Conservation (phyloP, 1,139 yeast species). For the Barnettozyma hawaiiensis region DNA sequence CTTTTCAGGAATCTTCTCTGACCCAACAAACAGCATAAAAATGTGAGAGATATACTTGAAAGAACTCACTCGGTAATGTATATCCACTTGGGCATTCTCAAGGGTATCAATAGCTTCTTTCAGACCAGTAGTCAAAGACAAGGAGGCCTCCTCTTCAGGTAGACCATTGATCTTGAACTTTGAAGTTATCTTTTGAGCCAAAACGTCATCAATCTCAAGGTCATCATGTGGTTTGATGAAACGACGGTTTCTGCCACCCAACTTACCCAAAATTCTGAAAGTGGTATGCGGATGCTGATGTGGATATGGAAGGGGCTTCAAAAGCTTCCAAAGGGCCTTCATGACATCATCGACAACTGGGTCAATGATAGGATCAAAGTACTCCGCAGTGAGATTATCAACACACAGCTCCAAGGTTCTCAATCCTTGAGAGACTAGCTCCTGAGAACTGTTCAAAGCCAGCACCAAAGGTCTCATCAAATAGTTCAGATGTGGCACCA, state of each 20-base stretch:
- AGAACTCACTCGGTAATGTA: conserved; percentile 71
- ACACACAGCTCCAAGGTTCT: conserved; percentile 95
- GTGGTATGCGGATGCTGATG: conserved; percentile 93
- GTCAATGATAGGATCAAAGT: conserved; percentile 93
- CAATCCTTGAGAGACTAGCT: conserved; percentile 87
- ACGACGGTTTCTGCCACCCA: conserved; percentile 92
- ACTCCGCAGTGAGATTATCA: conserved; percentile 92
- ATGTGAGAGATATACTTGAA: conserved; percentile 65
- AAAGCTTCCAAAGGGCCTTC: conserved; percentile 87
- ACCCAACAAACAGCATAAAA: conserved; percentile 63
- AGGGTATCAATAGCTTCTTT: conserved; percentile 61
- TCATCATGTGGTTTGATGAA: conserved; percentile 72
- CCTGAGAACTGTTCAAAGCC: conserved; percentile 88
- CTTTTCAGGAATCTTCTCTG: conserved; percentile 55
- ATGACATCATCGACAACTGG: conserved; percentile 92
- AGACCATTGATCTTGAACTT: conserved; percentile 68
- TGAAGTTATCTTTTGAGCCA: conserved; percentile 67
- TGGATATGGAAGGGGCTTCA: conserved; percentile 87
- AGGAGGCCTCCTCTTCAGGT: conserved; percentile 46
- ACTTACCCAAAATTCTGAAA: conserved; percentile 83
- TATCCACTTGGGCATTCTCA: conserved; percentile 60
- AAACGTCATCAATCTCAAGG: conserved; percentile 48
- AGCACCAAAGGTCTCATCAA: conserved; percentile 86
- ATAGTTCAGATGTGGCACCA: conserved; percentile 87
- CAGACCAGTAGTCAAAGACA: conserved; percentile 80